These are phyloP conservation scores for Tricholoma furcatifolium DNA, from an alignment of 768 basidiomycete species.

Conservation along the genomic window DNA sequence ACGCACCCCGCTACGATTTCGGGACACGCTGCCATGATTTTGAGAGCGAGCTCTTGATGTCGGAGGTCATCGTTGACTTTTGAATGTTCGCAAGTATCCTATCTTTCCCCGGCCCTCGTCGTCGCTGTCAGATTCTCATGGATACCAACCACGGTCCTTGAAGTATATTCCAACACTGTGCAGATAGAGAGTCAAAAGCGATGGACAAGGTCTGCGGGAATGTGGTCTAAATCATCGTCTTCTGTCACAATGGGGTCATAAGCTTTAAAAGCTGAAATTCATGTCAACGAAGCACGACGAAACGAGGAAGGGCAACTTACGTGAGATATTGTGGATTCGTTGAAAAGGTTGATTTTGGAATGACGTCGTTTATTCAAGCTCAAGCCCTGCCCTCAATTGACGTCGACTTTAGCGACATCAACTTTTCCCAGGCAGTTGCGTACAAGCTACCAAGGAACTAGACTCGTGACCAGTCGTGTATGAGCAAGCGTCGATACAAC, in stretches of 20 bases:
- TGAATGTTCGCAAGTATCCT: slow-evolving; percentile 75
- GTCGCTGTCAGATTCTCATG: slow-evolving; percentile 53
- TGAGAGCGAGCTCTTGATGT: slow-evolving; percentile 81
- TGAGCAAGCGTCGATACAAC: too few relatives aligned
- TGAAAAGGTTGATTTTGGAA: slow-evolving; percentile 77
- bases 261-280: slow-evolving; percentile 62
- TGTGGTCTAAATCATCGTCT: slow-evolving; percentile 44
- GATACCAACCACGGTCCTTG: slow-evolving; percentile 89
- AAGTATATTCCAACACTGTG: slow-evolving; percentile 88
- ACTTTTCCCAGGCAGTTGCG: slow-evolving; percentile 73
- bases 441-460: slow-evolving; percentile 87
- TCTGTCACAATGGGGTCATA: slow-evolving; percentile 62
- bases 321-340: slow-evolving; percentile 60
- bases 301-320: slow-evolving; percentile 34
- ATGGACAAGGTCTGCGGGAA: slow-evolving; percentile 78
- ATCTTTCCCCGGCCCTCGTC: slow-evolving; percentile 49
- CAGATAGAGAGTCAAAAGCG: slow-evolving; percentile 87
- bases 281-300: background rate
- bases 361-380: slow-evolving; percentile 59
- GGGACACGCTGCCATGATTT: slow-evolving; percentile 79
- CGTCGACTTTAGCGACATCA: slow-evolving; percentile 62
- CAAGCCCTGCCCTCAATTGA: too few relatives aligned
- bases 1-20: slow-evolving; percentile 80
- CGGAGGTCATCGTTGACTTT: slow-evolving; percentile 88
- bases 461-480: slow-evolving; percentile 80